Evolutionary conservation across 108 stramenopile species (phyloP).

Genomic region (Skeletonema grethae): DNA sequence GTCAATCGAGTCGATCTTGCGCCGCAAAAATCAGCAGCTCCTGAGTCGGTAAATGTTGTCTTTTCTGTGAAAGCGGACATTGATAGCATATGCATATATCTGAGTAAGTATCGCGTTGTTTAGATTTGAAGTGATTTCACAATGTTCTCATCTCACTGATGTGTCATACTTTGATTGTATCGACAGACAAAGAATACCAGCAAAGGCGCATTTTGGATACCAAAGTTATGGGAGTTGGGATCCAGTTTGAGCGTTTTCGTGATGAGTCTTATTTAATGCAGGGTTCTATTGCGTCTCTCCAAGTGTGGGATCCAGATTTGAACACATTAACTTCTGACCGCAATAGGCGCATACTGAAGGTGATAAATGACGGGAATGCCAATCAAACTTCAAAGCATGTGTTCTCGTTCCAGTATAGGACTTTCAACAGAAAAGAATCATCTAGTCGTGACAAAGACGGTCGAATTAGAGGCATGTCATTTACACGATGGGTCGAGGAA

Average conservation of each 20-base stretch:
- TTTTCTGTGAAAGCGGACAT: conserved; percentile 15
- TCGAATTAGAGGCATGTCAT: background rate
- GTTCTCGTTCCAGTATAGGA: conserved; percentile 49
- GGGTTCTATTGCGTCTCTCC: conserved; percentile 5
- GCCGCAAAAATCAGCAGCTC: background rate
- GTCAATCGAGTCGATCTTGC: background rate
- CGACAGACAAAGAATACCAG: conserved; percentile 74
- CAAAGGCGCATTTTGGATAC: conserved; percentile 56
- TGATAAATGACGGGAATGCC: conserved; percentile 9
- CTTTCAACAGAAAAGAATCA: conserved; percentile 18
- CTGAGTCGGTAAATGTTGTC: background rate
- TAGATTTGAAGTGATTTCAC: background rate
- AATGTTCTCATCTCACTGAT: background rate
- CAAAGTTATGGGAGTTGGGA: background rate
- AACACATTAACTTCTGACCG: conserved; percentile 24
- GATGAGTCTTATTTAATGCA: conserved; percentile 4
- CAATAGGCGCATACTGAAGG: conserved; percentile 45
- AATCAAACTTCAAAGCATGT: conserved; percentile 11
- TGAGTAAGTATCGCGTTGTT: conserved; percentile 5
- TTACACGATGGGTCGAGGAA: conserved; percentile 10
- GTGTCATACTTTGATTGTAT: background rate
- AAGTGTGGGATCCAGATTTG: conserved; percentile 54
- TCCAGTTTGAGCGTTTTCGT: conserved; percentile 11
- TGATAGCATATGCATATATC: conserved; percentile 11
- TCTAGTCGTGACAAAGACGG: background rate